These are phyloP conservation scores for Tetrahymena borealis DNA, from an alignment of 73 alveolate genomes.

Conservation along the genomic window DNA sequence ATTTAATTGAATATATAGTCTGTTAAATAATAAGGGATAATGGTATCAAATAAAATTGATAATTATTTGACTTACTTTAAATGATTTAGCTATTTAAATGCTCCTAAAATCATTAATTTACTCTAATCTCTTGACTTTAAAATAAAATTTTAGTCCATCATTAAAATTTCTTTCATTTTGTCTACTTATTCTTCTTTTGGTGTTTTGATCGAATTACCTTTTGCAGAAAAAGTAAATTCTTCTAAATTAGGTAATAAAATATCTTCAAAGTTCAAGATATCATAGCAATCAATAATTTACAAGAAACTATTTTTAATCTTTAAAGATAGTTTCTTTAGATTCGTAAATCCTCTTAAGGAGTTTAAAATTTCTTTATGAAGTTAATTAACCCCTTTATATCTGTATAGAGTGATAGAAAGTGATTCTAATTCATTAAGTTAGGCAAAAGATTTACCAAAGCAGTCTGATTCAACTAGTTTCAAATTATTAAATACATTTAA, in stretches of 20 bases:
- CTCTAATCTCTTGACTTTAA: too few relatives aligned
- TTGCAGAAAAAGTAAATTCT: not conserved
- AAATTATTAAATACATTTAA: not conserved
- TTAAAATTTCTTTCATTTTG: too few relatives aligned
- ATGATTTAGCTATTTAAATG: too few relatives aligned
- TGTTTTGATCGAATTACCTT: not conserved
- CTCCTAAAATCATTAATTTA: too few relatives aligned
- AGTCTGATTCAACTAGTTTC: not conserved
- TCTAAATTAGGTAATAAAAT: not conserved
- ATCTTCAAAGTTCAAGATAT: not conserved
- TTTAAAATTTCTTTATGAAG: not conserved
- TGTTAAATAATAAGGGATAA: too few relatives aligned
- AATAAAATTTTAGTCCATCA: too few relatives aligned
- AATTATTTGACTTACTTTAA: too few relatives aligned
- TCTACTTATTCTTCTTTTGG: not conserved
- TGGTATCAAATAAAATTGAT: too few relatives aligned
- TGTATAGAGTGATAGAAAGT: not conserved
- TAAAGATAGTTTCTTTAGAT: not conserved
- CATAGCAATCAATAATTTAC: not conserved
- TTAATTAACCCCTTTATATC: not conserved
- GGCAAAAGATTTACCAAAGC: not conserved
- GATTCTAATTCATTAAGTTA: not conserved
- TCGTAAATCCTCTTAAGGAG: not conserved
- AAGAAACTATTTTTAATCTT: not conserved
- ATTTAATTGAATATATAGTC: too few relatives aligned